Base-by-base conservation (phyloP, 129 eudicot genomes). In the Chrysanthemum seticuspe region DNA sequence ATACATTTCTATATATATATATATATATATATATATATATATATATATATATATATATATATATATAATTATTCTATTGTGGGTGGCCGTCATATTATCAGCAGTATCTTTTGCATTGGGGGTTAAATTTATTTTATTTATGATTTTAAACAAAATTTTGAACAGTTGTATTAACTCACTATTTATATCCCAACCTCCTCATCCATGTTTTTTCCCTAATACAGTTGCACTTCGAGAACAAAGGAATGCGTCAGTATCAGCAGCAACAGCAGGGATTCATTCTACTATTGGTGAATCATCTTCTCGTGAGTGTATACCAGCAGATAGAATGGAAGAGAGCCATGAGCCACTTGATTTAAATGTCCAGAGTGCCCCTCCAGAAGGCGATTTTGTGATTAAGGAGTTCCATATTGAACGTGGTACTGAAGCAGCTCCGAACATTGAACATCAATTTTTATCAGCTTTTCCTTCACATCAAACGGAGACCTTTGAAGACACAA, bases 171-270 rank as follows among this genome's bases (percentile, higher is more conserved):
- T 62, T 27, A 57, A 71, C 51, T 6, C 4, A 2, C 63, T 70
- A 55, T 58, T 51, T 62, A 44, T 63, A 62, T 52, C 14, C 62
- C 53, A 73, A 62, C 47, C 65, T 64, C 48, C 45, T 12, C 34
- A 18, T 50, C 34, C 47, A 7, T 34, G 1, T 65, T 72, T 49
- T 57, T 51, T 12, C 47, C 52, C 53, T 66, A 51, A 81, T 82
- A 53, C 71, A 90, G 97, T 50, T 80, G 93, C 94, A 45, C 70
- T 87, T 62, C 81, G 64, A 68, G 91, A 81, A 71, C 97, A 90
- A 74, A 85, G 75, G 76, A 85, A 79, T 63, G 88, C 81, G 59
- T 86, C 62, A 59, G 48, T 67, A 19, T 80, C 51, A 29, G 68
- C 34, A 16, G 40, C 67, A 45, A 19, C 52, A 34, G 82, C 83